Percentiles rank a stretch among this genome's conserved stretches.
These are phyloP conservation scores for Friedmanniomyces endolithicus DNA, from an alignment of 495 filamentous ascomycete species.

Conservation along the genomic window DNA sequence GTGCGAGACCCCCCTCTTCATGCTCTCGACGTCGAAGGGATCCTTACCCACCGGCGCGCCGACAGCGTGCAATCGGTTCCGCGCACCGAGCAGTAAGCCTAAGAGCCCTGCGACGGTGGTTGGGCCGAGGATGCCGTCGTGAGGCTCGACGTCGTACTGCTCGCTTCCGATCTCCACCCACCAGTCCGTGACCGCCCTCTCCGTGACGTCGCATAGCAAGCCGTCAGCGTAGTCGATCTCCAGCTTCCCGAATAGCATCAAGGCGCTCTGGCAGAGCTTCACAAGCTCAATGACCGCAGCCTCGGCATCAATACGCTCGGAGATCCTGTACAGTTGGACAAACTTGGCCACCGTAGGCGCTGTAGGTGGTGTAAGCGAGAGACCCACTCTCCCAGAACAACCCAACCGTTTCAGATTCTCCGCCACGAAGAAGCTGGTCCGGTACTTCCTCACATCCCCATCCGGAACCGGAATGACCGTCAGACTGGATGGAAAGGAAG, in stretches of 20 bases:
- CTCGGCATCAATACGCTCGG: slow-evolving; percentile 64
- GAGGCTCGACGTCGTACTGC: slow-evolving; percentile 79
- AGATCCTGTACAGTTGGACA: slow-evolving; percentile 74
- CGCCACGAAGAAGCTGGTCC: slow-evolving; percentile 84
- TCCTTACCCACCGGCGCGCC: slow-evolving; percentile 83
- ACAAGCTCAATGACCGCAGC: slow-evolving; percentile 76
- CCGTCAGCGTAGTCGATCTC: slow-evolving; percentile 87
- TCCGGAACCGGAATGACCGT: slow-evolving; percentile 81
- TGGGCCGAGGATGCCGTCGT: slow-evolving; percentile 80
- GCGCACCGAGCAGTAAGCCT: slow-evolving; percentile 76
- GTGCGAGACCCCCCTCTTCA: slow-evolving; percentile 68
- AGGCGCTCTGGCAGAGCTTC: slow-evolving; percentile 79
- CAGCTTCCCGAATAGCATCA: slow-evolving; percentile 78
- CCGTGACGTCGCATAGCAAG: slow-evolving; percentile 82
- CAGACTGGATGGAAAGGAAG: slow-evolving; percentile 74
- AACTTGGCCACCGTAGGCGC: slow-evolving; percentile 83
- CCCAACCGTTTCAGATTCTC: slow-evolving; percentile 86
- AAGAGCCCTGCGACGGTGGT: slow-evolving; percentile 83
- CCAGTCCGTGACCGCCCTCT: slow-evolving; percentile 84
- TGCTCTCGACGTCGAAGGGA: slow-evolving; percentile 69
- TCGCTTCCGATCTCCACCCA: slow-evolving; percentile 91
- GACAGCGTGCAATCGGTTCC: slow-evolving; percentile 70
- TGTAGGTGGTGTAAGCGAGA: slow-evolving; percentile 64
- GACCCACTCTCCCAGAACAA: slow-evolving; percentile 77
- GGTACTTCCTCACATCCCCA: slow-evolving; percentile 69